phyloP scores from a whole-genome alignment of 176 grass and related monocot genomes.

The Chloris gayana region DNA sequence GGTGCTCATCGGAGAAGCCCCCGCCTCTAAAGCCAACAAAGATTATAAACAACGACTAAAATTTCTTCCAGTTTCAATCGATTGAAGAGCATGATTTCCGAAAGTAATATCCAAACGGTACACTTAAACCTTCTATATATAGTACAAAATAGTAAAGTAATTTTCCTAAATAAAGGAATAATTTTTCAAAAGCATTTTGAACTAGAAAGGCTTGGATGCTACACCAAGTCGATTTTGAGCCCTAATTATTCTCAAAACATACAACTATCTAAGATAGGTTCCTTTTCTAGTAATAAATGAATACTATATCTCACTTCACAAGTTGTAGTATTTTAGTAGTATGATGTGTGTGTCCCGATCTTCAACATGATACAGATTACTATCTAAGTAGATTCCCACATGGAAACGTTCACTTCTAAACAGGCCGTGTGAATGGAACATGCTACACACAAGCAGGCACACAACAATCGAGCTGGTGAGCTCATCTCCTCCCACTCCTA shows the following conservation, averaged over 20 bases:
- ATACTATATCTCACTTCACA: neutral
- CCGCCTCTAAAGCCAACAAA: too few species aligned
- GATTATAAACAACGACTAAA: too few species aligned
- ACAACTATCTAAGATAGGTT: neutral
- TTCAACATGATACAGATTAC: neutral
- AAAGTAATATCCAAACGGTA: neutral
- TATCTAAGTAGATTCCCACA: too few species aligned
- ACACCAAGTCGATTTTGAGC: neutral
- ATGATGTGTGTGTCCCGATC: neutral
- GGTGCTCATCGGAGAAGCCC: too few species aligned
- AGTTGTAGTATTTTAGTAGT: neutral
- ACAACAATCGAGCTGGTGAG: neutral
- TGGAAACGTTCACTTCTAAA: neutral
- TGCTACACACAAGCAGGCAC: neutral
- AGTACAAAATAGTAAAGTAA: neutral
- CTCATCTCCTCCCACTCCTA: neutral
- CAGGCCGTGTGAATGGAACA: neutral
- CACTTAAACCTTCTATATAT: neutral
- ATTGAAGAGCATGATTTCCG: too few species aligned
- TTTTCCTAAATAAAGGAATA: neutral
- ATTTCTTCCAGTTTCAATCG: too few species aligned
- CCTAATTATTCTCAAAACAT: neutral
- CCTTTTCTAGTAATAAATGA: neutral
- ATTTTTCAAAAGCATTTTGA: neutral
- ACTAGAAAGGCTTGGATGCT: neutral